Base-by-base conservation (phyloP, 1,284 basidiomycete genomes). In the Rhodotorula mucilaginosa region DNA sequence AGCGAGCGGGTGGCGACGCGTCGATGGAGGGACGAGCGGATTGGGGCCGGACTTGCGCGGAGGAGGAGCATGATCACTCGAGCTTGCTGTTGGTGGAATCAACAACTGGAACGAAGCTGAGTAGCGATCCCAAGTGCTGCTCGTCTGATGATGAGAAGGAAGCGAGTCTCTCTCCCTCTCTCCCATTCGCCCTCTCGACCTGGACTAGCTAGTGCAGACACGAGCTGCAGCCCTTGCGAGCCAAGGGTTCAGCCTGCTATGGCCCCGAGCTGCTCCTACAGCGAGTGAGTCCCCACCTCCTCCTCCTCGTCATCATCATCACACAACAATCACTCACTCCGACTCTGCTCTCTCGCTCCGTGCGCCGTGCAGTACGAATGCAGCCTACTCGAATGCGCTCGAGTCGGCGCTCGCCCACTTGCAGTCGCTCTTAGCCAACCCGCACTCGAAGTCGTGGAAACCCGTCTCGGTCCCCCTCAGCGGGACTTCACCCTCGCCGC, bases 381-480 rank as follows among this genome's bases (percentile, higher is more conserved):
- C 67, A n/a, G 59, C 73, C 19, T 77, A 77, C 65, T 61, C 72
- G 8, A 29, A 51, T 15, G 58, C 73, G 18, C 63, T 78, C 34
- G 23, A 67, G 18, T 26, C 29, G 3, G 76, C 76, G 0, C 64
- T 74, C 12, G 23, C 57, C 6, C 61, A 71, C 54, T 72, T 79
- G 29, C 65, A 70, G 26, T 39, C 64, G 2, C 79, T 84, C 46
- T 73, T 83, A 29, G 72, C 80, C 3, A 82, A 81, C 6, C 77
- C 81, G 12, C 65, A 76, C 0, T 82, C 81, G 3, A 76, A 78
- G 10, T 69, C 79, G 21, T 84, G 84, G 84, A 83, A 81, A 65
- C 80, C 79, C 4, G 78, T 84, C 44, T 75, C 80, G 2, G 75
- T 79, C 19, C 72, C 80, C 26, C 26, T 26, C 26, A 26, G 26